A percentile compares a stretch with the other conserved stretches of the same genome.
These are phyloP conservation scores for Leucoagaricus sp. DNA, from an alignment of 1,284 basidiomycete species.

Conservation along the genomic window DNA sequence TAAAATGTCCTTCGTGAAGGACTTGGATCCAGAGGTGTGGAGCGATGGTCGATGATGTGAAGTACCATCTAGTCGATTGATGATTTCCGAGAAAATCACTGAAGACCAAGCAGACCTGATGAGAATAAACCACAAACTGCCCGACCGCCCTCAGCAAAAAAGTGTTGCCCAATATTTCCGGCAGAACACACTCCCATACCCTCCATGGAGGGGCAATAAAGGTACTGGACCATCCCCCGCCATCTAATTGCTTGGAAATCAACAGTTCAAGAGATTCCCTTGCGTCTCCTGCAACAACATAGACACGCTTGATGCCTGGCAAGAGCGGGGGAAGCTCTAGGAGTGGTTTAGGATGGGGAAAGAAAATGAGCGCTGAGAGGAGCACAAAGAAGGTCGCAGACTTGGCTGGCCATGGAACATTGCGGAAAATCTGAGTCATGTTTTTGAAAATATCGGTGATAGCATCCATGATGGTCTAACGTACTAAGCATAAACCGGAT, in stretches of 20 bases:
- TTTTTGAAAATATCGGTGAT: background rate
- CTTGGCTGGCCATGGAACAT: background rate
- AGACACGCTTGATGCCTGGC: background rate
- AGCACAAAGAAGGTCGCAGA: background rate
- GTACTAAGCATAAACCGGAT: too few species aligned
- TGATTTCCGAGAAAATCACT: slow-evolving; percentile 5
- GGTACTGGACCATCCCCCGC: background rate
- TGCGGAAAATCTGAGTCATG: background rate
- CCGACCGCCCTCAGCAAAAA: too few species aligned
- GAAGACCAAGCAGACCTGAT: too few species aligned
- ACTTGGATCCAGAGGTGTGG: slow-evolving; percentile 2
- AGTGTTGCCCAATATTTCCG: slow-evolving; percentile 5
- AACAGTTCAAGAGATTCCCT: slow-evolving; percentile 3
- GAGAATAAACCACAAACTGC: too few species aligned
- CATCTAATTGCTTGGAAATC: background rate
- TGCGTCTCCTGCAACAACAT: slow-evolving; percentile 2
- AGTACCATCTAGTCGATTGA: slow-evolving; percentile 5
- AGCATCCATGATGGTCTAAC: background rate
- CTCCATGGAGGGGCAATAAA: slow-evolving; percentile 9
- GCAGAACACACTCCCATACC: slow-evolving; percentile 9
- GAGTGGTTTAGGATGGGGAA: background rate
- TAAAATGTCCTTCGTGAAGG: slow-evolving; percentile 1
- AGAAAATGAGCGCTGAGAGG: background rate
- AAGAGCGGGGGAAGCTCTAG: slow-evolving; percentile 6
- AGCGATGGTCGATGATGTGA: slow-evolving; percentile 1